These are phyloP conservation scores for Platismatia glauca DNA, from an alignment of 495 filamentous ascomycete species.

Conservation along the genomic window DNA sequence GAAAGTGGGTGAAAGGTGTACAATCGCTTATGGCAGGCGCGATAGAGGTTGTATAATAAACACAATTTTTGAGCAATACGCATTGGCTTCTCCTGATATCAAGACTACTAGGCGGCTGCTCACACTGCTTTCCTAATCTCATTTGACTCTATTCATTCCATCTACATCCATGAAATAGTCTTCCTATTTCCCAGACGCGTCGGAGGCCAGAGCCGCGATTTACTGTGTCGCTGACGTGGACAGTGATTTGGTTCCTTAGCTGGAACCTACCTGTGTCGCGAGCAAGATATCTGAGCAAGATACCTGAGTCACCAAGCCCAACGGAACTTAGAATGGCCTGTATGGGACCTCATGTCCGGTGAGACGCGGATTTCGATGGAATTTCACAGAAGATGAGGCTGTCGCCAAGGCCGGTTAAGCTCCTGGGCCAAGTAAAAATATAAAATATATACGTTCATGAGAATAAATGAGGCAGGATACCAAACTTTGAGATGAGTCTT, in stretches of 20 bases:
- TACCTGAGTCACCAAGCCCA: background rate
- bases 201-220: background rate
- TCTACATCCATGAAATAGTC: background rate
- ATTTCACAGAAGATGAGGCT: background rate
- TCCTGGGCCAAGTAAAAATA: background rate
- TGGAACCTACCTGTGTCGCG: background rate
- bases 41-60: background rate
- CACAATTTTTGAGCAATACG: background rate
- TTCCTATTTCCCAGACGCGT: background rate
- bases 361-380: background rate
- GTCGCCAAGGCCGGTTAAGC: background rate
- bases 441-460: background rate
- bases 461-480: background rate
- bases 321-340: background rate
- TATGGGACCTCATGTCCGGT: no score
- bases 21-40: background rate
- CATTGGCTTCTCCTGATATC: background rate
- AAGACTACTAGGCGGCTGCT: background rate
- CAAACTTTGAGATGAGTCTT: background rate
- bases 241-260: background rate
- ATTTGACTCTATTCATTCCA: no score
- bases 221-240: background rate
- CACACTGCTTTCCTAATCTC: background rate
- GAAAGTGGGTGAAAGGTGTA: constrained; percentile 23
- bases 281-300: background rate